A percentile compares a stretch with the other conserved stretches of the same genome.
phyloP scores from a whole-genome alignment of 2,329 filamentous ascomycete species.

The Moelleriella libera region DNA sequence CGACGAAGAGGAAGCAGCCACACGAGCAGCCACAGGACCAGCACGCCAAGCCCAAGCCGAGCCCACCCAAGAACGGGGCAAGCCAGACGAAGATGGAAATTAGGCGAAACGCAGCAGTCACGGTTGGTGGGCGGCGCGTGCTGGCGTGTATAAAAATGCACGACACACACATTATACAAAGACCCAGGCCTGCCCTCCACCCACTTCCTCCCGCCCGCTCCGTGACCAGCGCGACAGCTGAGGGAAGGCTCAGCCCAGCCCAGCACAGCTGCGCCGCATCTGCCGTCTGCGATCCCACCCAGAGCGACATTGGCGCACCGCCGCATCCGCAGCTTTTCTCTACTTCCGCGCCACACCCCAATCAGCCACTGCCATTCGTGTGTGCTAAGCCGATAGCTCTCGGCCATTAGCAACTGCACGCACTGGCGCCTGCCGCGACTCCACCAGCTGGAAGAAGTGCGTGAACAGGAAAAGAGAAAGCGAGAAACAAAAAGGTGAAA shows the following conservation, averaged over 20 bases:
- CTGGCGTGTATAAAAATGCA: slow-evolving; percentile 30
- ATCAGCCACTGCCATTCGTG: not conserved
- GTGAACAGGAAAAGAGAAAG: not conserved
- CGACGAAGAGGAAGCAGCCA: too few species aligned
- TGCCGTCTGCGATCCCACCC: not conserved
- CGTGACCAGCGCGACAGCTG: slow-evolving; percentile 5
- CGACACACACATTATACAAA: slow-evolving; percentile 28
- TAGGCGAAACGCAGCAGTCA: slow-evolving; percentile 20
- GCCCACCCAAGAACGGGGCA: slow-evolving; percentile 11
- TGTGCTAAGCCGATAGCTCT: not conserved
- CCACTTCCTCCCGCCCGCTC: slow-evolving; percentile 20
- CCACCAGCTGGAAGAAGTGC: not conserved
- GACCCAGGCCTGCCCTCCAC: slow-evolving; percentile 27
- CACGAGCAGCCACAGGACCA: not conserved
- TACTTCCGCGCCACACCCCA: not conserved
- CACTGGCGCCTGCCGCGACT: not conserved
- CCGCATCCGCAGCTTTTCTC: not conserved
- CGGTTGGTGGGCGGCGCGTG: slow-evolving; percentile 15
- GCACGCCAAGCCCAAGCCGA: not conserved
- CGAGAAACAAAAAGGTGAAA: not conserved
- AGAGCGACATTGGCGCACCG: not conserved
- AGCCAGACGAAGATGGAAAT: slow-evolving; percentile 19
- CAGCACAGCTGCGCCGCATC: not conserved
- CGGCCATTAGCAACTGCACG: not conserved
- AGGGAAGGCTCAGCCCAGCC: slow-evolving; percentile 1